Percentiles rank a stretch among this genome's conserved stretches.
Conservation (phyloP, 306 rosid species). For the Arachis stenosperma region DNA sequence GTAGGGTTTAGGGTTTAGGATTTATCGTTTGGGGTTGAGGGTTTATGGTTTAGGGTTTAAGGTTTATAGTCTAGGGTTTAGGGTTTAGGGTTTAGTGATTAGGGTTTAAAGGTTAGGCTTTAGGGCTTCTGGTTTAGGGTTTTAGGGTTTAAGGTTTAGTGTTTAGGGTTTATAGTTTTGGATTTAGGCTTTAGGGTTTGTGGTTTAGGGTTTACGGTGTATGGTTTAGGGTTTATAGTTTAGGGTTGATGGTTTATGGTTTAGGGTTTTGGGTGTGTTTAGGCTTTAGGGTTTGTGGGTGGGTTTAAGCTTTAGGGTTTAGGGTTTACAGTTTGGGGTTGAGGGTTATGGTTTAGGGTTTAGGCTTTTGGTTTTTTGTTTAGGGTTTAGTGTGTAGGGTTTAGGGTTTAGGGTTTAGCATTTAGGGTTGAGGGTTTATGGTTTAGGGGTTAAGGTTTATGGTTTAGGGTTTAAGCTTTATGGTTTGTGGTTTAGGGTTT, state of each 20-base stretch:
- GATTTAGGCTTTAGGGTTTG: slow-evolving; percentile 36
- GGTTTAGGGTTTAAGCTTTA: slow-evolving; percentile 20
- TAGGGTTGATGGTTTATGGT: slow-evolving; percentile 42
- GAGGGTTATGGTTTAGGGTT: no score
- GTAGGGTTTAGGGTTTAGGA: no score
- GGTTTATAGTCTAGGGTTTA: neutral
- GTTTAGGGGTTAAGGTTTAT: slow-evolving; percentile 30
- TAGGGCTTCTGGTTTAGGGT: slow-evolving; percentile 17
- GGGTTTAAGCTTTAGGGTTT: slow-evolving; percentile 24
- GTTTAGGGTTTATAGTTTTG: slow-evolving; percentile 19
- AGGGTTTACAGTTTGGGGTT: slow-evolving; percentile 17
- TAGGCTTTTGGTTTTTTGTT: no score
- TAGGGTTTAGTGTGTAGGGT: no score
- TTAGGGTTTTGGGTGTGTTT: slow-evolving; percentile 5
- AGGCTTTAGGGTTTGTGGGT: slow-evolving; percentile 33
- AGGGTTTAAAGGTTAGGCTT: slow-evolving; percentile 25
- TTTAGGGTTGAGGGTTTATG: slow-evolving; percentile 27
- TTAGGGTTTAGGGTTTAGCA: no score
- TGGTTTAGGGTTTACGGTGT: slow-evolving; percentile 36
- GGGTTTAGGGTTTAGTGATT: slow-evolving; percentile 1
- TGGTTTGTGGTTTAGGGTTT: no score
- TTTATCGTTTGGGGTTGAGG: slow-evolving; percentile 27
- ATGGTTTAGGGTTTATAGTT: slow-evolving; percentile 38
- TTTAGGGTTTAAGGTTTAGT: slow-evolving; percentile 11
- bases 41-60: neutral